Evolutionary conservation across 768 basidiomycete species (phyloP).

Genomic region (Leccinum fibrillosum): DNA sequence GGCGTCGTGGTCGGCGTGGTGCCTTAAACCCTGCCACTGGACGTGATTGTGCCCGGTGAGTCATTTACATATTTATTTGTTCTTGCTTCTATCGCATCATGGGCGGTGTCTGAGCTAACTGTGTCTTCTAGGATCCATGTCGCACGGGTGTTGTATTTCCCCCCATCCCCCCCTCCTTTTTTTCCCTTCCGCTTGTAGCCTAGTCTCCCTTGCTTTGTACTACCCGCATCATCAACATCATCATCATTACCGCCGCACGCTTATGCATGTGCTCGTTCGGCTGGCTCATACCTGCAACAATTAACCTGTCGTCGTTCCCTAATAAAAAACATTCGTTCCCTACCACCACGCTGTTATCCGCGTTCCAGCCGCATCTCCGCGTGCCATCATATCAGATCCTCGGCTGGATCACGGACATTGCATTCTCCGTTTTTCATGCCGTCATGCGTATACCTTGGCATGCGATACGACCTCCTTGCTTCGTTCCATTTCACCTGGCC

Average conservation of each 20-base stretch:
- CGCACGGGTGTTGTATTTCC: neutral
- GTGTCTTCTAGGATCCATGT: neutral
- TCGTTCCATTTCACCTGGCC: neutral
- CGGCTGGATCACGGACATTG: neutral
- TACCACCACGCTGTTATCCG: neutral
- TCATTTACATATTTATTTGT: neutral
- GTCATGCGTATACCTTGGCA: neutral
- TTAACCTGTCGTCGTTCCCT: neutral
- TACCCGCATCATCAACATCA: neutral
- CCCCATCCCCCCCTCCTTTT: neutral
- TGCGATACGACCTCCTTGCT: neutral
- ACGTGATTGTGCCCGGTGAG: neutral
- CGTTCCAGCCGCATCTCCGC: neutral
- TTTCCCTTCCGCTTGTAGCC: neutral
- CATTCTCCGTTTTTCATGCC: neutral
- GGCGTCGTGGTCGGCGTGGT: conserved; percentile 27
- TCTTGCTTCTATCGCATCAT: neutral
- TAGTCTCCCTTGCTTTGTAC: neutral
- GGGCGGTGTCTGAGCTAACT: neutral
- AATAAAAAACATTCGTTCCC: neutral
- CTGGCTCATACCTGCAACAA: neutral
- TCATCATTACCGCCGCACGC: conserved; percentile 9
- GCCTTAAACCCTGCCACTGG: neutral
- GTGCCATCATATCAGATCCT: neutral
- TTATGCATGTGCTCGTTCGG: neutral